Base-by-base conservation (phyloP, 352 stramenopile species). In the Pythium periplocum region DNA sequence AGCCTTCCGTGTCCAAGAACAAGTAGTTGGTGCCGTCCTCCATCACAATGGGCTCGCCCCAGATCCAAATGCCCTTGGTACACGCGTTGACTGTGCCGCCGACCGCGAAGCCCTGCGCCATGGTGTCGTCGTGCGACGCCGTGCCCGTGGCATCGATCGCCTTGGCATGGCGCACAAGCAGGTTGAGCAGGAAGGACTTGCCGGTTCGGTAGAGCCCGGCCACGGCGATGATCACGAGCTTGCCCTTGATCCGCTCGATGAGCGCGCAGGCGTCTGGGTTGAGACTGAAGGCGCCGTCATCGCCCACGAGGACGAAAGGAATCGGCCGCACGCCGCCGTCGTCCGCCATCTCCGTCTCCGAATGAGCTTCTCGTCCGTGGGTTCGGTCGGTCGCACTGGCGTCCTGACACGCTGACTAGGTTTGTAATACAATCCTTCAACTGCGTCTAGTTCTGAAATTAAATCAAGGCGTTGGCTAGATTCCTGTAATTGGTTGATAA, bases 41-140 rank as follows among this genome's bases (percentile, higher is more conserved):
- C 40, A 91, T 55, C 38, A 78, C 67, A 46, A 93, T 78, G 34
- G 86, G 86, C 34, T 82, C 56, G 33, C 85, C 83, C 87, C 88
- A 96, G 68, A 97, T 90, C 87, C 88, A 97, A 54, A 97, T 96
- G 49, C 88, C 88, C 54, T 96, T 94, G 9, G 88, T 97, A 55
- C 88, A 96, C 2, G 86, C 87, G 43, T 96, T 93, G 0, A 95
- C 77, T 0, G 86, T 96, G 17, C 58, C 81, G 11, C 87, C 88
- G 10, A 97, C 87, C 0, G 73, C 67, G 55, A 97, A 97, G 11
- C 84, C 86, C 3, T 55, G 45, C 11, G 52, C 42, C 31, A 51
- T 48, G 30, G 42, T 4, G 12, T 49, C 55, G 12, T 61, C 42
- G 35, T 63, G 32, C 7, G 53, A 39, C 2, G 50, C 53, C 2